Conservation (phyloP, 2,329 filamentous ascomycete species). For the Hypoxylon sp. region DNA sequence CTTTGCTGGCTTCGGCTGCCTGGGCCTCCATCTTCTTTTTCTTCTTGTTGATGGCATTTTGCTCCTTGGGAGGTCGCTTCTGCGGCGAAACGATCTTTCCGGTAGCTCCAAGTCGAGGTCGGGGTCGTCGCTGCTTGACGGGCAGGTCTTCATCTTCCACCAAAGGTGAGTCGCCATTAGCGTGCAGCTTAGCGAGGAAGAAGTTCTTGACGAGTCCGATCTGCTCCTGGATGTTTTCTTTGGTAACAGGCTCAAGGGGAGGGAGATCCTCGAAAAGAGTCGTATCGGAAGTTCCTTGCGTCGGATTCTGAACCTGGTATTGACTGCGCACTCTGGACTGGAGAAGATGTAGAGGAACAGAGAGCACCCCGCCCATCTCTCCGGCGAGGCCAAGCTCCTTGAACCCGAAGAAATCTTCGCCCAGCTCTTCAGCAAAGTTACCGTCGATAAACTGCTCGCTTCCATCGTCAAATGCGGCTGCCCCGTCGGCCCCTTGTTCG, state of each 20-base stretch:
- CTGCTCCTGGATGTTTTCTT: slow-evolving; percentile 78
- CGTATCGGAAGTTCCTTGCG: slow-evolving; percentile 65
- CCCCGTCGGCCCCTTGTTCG: slow-evolving; percentile 80
- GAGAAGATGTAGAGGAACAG: slow-evolving; percentile 91
- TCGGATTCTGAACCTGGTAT: slow-evolving; percentile 77
- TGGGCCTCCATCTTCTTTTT: slow-evolving; percentile 80
- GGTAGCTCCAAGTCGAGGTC: slow-evolving; percentile 72
- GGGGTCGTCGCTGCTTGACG: slow-evolving; percentile 82
- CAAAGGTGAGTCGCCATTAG: slow-evolving; percentile 82
- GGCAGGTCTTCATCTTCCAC: slow-evolving; percentile 96
- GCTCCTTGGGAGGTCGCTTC: slow-evolving; percentile 83
- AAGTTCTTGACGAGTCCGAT: slow-evolving; percentile 91
- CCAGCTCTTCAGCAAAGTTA: slow-evolving; percentile 96
- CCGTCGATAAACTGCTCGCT: slow-evolving; percentile 97
- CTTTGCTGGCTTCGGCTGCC: slow-evolving; percentile 57
- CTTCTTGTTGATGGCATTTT: slow-evolving; percentile 85
- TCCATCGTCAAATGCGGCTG: slow-evolving; percentile 91
- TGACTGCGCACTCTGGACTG: slow-evolving; percentile 89
- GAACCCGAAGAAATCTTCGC: slow-evolving; percentile 99
- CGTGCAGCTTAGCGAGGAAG: slow-evolving; percentile 87
- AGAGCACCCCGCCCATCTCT: slow-evolving; percentile 88
- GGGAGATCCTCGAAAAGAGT: slow-evolving; percentile 73
- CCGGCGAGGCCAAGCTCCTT: slow-evolving; percentile 91
- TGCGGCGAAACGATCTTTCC: slow-evolving; percentile 88
- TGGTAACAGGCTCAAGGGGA: slow-evolving; percentile 78